Conservation (phyloP, 345 rosid genomes). For the Brassica napus region DNA sequence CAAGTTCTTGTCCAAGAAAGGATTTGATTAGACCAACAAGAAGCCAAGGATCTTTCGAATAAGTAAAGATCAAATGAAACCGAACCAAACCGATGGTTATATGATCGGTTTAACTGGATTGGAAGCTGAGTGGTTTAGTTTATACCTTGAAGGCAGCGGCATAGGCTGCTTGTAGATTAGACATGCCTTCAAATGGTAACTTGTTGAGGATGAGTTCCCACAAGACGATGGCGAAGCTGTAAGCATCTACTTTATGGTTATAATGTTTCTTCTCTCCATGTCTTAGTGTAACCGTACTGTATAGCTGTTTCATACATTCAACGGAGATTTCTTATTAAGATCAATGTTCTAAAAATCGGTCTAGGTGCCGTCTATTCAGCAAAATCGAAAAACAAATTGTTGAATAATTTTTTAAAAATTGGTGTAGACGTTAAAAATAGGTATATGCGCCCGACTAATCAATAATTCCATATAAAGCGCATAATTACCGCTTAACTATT, state of each 20-base stretch:
- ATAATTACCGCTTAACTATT: no score
- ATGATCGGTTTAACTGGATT: neutral
- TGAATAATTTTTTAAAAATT: no score
- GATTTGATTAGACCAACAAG: neutral
- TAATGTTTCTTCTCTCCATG: constrained; percentile 98
- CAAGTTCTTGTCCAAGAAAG: neutral
- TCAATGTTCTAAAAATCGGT: no score
- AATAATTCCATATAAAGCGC: no score
- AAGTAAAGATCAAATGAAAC: neutral
- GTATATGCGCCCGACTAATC: no score
- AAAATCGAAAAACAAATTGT: no score
- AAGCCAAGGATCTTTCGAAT: neutral
- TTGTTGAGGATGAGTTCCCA: constrained; percentile 97
- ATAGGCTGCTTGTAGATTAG: constrained; percentile 98
- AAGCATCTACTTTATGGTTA: constrained; percentile 92
- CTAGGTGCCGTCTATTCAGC: no score
- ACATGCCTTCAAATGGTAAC: constrained; percentile 99
- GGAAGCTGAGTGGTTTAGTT: neutral
- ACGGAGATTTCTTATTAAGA: neutral
- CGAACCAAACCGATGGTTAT: neutral
- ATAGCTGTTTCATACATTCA: constrained; percentile 57
- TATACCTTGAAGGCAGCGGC: constrained; percentile 99
- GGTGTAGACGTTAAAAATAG: no score
- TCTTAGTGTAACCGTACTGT: constrained; percentile 93
- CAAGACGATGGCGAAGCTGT: constrained; percentile 95